Percentiles rank a stretch among this genome's conserved stretches.
Evolutionary conservation across 2,329 filamentous ascomycete genomes (phyloP).

Genomic region (Curvularia eragrostidis): DNA sequence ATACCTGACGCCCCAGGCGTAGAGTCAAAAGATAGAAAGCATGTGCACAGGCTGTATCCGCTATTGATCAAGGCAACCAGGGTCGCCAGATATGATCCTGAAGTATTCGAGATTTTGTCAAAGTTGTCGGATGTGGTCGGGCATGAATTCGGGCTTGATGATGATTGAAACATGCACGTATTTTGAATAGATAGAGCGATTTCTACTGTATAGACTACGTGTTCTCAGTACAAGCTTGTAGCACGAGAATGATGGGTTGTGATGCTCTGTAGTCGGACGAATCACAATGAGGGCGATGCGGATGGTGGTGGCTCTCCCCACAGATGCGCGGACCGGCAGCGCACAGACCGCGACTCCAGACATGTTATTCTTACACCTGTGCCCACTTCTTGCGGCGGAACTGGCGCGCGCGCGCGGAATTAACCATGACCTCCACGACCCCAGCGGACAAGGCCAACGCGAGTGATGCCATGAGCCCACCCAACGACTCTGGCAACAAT

Average conservation of each 20-base stretch:
- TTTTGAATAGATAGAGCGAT: background rate
- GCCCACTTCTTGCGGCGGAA: constrained; percentile 18
- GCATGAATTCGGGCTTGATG: constrained; percentile 44
- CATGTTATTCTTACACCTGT: background rate
- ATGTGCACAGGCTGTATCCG: constrained; percentile 82
- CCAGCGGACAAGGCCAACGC: constrained; percentile 31
- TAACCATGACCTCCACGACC: constrained; percentile 24
- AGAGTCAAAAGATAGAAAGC: constrained; percentile 62
- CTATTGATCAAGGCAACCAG: constrained; percentile 70
- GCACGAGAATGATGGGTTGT: background rate
- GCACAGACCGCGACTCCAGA: constrained; percentile 20
- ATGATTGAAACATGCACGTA: constrained; percentile 18
- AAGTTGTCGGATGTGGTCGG: constrained; percentile 53
- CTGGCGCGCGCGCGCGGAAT: constrained; percentile 15
- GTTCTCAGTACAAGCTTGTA: background rate
- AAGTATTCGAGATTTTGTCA: constrained; percentile 58
- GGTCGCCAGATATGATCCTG: constrained; percentile 67
- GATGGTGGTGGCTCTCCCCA: constrained; percentile 8
- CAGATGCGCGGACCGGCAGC: constrained; percentile 12
- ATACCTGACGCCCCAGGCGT: constrained; percentile 61
- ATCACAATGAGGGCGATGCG: background rate
- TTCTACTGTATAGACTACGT: background rate
- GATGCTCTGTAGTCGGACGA: background rate
- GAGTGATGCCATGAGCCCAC: constrained; percentile 46
- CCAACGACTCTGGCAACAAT: constrained; percentile 30